Evolutionary conservation across 768 basidiomycete species (phyloP), one percentile per base, ranked within the genome.

Genomic region (Phylloporus sp.): DNA sequence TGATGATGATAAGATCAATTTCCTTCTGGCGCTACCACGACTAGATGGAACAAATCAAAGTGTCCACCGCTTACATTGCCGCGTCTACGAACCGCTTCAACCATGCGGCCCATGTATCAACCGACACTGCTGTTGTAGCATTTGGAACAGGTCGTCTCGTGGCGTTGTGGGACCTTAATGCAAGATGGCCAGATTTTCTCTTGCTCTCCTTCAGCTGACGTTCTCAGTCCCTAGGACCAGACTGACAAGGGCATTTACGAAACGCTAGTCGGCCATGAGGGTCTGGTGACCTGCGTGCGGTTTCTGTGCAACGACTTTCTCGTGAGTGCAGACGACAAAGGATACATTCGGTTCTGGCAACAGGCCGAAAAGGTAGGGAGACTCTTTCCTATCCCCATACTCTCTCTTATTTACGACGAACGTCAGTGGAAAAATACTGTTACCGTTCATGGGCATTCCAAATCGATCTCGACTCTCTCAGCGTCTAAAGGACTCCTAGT

Each of bases 181-280:
- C 81, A 45, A 60, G 77, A 66, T 13, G 26, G 10, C 44, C 49
- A 31, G 42, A 23, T 26, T 28, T 51, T 42, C 27, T 11, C 26
- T 13, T 26, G 5, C 12, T 9, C 44, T 35, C 9, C 28, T 22
- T 34, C 35, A 12, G 39, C 34, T 60, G 39, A 57, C 36, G 22
- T 18, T 31, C 29, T 46, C 27, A 41, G 55, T 22, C 57, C 28
- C 13, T 56, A 89, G 85, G 74, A 77, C 51, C 58, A 64, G 15
- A 48, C 58, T 11, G 80, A 82, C 57, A 65, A 64, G 40, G 86
- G 88, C 1, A 76, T 95, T 26, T 71, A 72, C 18, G 70, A 77
- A 49, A 95, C 91, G 1, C 75, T 97, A 6, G 79, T 84, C 1
- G 91, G 85, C 4, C 92, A 95, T 61, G 69, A 80, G 41, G 83